A percentile compares a stretch with the other conserved stretches of the same genome.
Conservation (phyloP, 768 basidiomycete species). For the Bullera alba region DNA sequence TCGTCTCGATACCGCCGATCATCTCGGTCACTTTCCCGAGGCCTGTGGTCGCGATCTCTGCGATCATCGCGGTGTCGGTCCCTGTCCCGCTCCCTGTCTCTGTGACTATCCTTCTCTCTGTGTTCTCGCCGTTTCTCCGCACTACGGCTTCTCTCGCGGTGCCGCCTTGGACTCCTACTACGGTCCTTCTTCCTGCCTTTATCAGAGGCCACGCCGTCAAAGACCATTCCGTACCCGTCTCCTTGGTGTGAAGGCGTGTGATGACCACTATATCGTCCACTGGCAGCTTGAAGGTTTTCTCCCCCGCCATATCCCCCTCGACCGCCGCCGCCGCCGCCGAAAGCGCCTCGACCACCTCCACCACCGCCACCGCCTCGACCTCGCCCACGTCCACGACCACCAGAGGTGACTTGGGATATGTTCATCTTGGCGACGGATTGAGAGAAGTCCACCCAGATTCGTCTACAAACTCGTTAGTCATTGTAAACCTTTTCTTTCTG, state of each 20-base stretch:
- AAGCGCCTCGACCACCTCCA: constrained; percentile 34
- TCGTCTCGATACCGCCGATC: no score
- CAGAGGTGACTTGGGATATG: constrained; percentile 62
- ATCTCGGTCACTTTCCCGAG: no score
- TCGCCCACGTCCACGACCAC: constrained; percentile 47
- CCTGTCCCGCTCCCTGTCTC: constrained; percentile 24
- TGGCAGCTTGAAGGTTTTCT: background rate
- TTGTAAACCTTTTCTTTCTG: no score
- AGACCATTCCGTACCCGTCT: constrained; percentile 12
- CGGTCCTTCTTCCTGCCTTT: constrained; percentile 3
- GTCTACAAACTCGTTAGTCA: constrained; percentile 40
- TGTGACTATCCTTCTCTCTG: constrained; percentile 1
- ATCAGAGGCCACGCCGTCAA: background rate
- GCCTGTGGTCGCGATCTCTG: no score
- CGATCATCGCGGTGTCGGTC: constrained; percentile 4
- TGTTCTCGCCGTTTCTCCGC: constrained; percentile 48
- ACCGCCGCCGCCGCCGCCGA: constrained; percentile 50
- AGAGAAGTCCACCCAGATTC: constrained; percentile 99
- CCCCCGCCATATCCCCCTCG: constrained; percentile 1
- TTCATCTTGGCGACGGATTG: constrained; percentile 91
- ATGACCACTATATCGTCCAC: constrained; percentile 48
- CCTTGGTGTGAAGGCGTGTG: background rate
- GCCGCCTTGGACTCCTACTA: constrained; percentile 4
- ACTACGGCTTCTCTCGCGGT: constrained; percentile 25
- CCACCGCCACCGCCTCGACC: constrained; percentile 13